Evolutionary conservation across 129 eudicot species (phyloP).

Genomic region (Artemisia annua): DNA sequence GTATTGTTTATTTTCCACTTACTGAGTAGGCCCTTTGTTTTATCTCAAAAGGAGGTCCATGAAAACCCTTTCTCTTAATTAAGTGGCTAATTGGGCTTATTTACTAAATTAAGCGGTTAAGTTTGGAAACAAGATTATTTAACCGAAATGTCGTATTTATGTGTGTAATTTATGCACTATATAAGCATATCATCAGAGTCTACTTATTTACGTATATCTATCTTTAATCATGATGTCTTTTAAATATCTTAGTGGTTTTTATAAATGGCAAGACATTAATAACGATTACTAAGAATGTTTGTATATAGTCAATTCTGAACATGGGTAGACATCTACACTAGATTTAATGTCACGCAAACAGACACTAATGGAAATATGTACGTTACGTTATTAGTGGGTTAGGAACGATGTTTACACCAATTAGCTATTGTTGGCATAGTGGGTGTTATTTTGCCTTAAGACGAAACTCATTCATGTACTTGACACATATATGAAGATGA

Average conservation of each 20-base stretch:
- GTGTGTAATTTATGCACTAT: background rate
- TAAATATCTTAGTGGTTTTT: conserved; percentile 9
- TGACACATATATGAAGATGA: background rate
- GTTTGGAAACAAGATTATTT: background rate
- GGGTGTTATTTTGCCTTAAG: background rate
- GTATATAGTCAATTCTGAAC: conserved; percentile 23
- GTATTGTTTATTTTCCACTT: too few relatives aligned
- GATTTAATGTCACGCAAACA: conserved; percentile 23
- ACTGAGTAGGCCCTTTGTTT: too few relatives aligned
- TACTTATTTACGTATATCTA: background rate
- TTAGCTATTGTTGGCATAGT: conserved; percentile 1
- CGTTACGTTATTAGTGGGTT: conserved; percentile 16
- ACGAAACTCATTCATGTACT: background rate
- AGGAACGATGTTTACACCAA: conserved; percentile 18
- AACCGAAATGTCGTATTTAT: background rate
- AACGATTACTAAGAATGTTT: conserved; percentile 20
- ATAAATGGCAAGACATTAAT: conserved; percentile 25
- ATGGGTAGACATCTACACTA: conserved; percentile 23
- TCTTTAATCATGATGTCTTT: conserved; percentile 22
- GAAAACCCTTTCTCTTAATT: too few relatives aligned
- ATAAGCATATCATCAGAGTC: conserved; percentile 20
- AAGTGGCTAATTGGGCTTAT: too few relatives aligned
- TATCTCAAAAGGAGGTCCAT: too few relatives aligned
- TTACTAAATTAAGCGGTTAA: too few relatives aligned
- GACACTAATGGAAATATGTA: conserved; percentile 26